Base-by-base conservation (phyloP, 345 rosid genomes). In the Conringia planisiliqua region DNA sequence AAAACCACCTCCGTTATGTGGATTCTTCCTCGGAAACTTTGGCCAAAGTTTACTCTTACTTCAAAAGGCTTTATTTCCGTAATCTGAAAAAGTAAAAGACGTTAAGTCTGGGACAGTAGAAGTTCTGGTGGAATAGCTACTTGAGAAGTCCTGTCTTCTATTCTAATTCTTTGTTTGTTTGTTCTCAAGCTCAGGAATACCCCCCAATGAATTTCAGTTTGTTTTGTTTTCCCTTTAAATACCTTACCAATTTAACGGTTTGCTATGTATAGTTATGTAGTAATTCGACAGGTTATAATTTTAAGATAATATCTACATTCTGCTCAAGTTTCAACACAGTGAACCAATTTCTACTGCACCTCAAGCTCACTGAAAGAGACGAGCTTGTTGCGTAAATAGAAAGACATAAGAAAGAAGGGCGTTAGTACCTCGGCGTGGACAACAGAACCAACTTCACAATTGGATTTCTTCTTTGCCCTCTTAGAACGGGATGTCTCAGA, bases 21-120 rank as follows among this genome's bases (percentile, higher is more conserved):
- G 76, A 92, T 78, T 74, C 97, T 84, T 71, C 99, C 99, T 7
- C 70, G 87, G 59, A 86, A 85, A 75, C 87, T 89, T 79, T 81
- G 81, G 58, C 96, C 97, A 70, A 95, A 91, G 82, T 95, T 92
- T 78, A 90, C 71, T 79, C 90, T 85, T 75, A 92, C 73, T 79
- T 95, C 97, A 66, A 92, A 81, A 60, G 96, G 86, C 83, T 83
- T 95, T 62, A 87, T 86, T 78, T 90, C 97, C 70, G 97, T 95
- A 82, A 95, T 85, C 97, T 92, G 85, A 14, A 69, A 59, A 77
- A 78, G 61, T 22, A 75, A 72, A 29, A 82, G 50, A 62, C 24
- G 54, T 44, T 62, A 71, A 22, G 70, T 16, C 38, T 29, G 55
- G 52, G 59, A 58, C 76, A 64, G 35, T 36, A 43, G 42, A 77